A percentile compares a stretch with the other conserved stretches of the same genome.
These are phyloP conservation scores for Suillus spraguei DNA, from an alignment of 768 basidiomycete species.

Conservation along the genomic window DNA sequence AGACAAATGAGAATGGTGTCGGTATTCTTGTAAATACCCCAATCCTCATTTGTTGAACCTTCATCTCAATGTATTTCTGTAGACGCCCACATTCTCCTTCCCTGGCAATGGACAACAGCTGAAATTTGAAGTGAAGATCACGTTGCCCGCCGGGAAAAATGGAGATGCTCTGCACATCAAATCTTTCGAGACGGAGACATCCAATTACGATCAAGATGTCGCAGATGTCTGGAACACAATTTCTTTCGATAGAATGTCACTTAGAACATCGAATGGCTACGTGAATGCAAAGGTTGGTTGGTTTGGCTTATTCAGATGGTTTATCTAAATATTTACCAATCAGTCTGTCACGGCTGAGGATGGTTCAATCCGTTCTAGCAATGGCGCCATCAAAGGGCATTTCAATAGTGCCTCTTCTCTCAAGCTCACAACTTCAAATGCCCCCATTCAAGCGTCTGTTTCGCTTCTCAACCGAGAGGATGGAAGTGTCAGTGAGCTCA, in stretches of 20 bases:
- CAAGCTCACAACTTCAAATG: conserved; percentile 40
- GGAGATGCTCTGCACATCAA: conserved; percentile 37
- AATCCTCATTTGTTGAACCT: background rate
- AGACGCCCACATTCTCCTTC: conserved; percentile 36
- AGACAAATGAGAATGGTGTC: conserved; percentile 27
- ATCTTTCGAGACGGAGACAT: conserved; percentile 44
- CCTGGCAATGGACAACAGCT: conserved; percentile 21
- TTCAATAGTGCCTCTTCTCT: conserved; percentile 42
- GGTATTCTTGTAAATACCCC: conserved; percentile 36
- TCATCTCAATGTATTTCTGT: background rate
- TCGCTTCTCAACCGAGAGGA: conserved; percentile 34
- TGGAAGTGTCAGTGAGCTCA: conserved; percentile 30
- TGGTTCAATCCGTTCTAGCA: conserved; percentile 39
- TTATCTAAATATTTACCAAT: conserved; percentile 9
- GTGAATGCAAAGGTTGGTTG: conserved; percentile 38
- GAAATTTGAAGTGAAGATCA: conserved; percentile 38
- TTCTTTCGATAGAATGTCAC: conserved; percentile 38
- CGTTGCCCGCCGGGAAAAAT: conserved; percentile 36
- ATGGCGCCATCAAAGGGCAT: conserved; percentile 47
- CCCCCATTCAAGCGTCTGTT: conserved; percentile 40
- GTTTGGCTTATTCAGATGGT: background rate
- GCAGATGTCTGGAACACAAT: conserved; percentile 36
- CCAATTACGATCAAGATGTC: conserved; percentile 41
- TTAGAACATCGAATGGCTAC: conserved; percentile 38
- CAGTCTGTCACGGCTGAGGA: conserved; percentile 37